A percentile compares a stretch with the other conserved stretches of the same genome.
Conservation (phyloP, 805 yeast genomes). For the Kregervanrija fluxuum region DNA sequence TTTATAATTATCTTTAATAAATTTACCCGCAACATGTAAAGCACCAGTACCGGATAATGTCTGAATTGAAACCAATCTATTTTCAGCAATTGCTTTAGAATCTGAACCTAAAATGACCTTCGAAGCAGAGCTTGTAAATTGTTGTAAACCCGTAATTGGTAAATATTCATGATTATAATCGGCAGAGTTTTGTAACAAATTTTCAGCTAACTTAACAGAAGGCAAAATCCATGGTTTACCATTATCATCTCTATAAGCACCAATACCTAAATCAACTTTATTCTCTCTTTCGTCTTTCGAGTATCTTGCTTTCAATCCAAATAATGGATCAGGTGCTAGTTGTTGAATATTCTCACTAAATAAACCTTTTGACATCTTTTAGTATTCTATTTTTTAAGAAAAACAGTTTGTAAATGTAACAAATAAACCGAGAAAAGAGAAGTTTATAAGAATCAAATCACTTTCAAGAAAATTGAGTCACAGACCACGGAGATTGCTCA, state of each 20-base stretch:
- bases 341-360: conserved; percentile 37
- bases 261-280: conserved; percentile 84
- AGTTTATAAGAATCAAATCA: no score
- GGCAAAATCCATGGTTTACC: conserved; percentile 93
- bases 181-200: conserved; percentile 48
- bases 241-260: conserved; percentile 87
- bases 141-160: conserved; percentile 69
- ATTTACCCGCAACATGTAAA: conserved; percentile 76
- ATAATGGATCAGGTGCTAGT: conserved; percentile 82
- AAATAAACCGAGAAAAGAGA: no score
- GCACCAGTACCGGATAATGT: conserved; percentile 89
- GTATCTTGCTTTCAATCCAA: conserved; percentile 68
- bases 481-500: no score
- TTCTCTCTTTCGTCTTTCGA: conserved; percentile 46
- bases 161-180: conserved; percentile 80
- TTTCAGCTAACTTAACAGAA: conserved; percentile 67
- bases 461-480: no score
- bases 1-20: conserved; percentile 46
- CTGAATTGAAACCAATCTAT: conserved; percentile 57
- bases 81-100: conserved; percentile 42
- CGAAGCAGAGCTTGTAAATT: conserved; percentile 65
- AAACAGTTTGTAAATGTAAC: no score
- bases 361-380: conserved; percentile 20
- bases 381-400: background rate
- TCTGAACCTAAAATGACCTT: conserved; percentile 63